Conservation (phyloP, 306 rosid genomes). For the Prunus mume region DNA sequence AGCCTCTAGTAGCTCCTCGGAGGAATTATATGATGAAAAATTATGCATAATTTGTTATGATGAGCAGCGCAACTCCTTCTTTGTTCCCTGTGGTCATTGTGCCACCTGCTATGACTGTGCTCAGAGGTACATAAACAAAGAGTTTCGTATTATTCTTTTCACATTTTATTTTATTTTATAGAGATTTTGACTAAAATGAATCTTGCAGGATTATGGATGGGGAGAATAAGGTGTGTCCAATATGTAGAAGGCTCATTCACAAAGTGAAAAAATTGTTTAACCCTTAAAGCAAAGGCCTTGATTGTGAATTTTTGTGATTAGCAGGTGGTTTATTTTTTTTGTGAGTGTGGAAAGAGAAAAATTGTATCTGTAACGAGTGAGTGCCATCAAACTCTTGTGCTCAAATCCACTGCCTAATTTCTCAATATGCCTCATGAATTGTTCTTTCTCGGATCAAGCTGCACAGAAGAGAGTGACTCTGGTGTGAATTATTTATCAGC, state of each 20-base stretch:
- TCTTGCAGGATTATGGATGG: slow-evolving; percentile 59
- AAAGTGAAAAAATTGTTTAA: slow-evolving; percentile 53
- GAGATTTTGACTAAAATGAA: neutral
- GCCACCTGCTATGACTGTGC: slow-evolving; percentile 77
- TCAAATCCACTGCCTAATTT: neutral
- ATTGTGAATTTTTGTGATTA: slow-evolving; percentile 13
- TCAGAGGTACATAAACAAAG: slow-evolving; percentile 45
- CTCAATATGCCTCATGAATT: neutral
- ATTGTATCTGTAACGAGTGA: slow-evolving; percentile 7
- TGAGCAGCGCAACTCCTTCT: slow-evolving; percentile 66
- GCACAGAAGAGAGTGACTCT: slow-evolving; percentile 1
- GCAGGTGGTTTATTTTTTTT: slow-evolving; percentile 4
- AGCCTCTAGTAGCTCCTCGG: slow-evolving; percentile 50
- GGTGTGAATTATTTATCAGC: neutral
- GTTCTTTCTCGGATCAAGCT: slow-evolving; percentile 17
- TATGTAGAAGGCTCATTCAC: slow-evolving; percentile 67
- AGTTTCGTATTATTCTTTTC: neutral
- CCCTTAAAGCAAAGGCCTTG: slow-evolving; percentile 20
- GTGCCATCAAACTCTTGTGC: neutral
- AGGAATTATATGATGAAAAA: slow-evolving; percentile 68
- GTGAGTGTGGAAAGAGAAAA: slow-evolving; percentile 6
- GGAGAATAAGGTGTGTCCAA: slow-evolving; percentile 65
- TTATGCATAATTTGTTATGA: slow-evolving; percentile 66
- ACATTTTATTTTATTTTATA: neutral
- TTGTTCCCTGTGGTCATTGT: slow-evolving; percentile 79